Evolutionary conservation across 768 basidiomycete genomes (phyloP), one percentile per base, ranked within the genome.

Genomic region (Boletellus emodensis): DNA sequence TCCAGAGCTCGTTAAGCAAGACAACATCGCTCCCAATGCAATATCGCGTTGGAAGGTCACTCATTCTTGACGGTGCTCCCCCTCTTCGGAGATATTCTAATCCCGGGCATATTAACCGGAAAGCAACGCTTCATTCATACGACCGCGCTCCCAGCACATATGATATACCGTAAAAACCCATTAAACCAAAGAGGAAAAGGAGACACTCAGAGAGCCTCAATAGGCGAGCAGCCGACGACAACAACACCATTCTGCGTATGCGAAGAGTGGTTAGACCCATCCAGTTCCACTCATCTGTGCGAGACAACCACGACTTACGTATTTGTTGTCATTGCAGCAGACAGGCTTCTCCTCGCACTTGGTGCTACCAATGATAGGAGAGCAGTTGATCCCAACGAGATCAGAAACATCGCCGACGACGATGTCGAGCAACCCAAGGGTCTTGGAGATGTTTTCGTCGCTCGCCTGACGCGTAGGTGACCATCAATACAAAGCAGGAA

Each of bases 301-400:
- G n/a, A n/a, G n/a, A n/a, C n/a, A n/a, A n/a, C 1, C 7, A 0
- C 3, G 7, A 28, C 58, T 55, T 13, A 62, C 61, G 8, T 40
- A 54, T 3, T 12, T 20, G 6, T 62, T 51, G 2, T 38, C 43
- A 4, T 32, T 47, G 45, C 61, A 62, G 20, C 61, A 62, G 28
- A 63, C 55, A 0, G 61, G 17, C 33, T 64, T 44, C 18, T 49
- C 33, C 11, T 37, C 32, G 33, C 61, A 62, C 1, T 15, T 1
- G 1, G 48, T 33, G 10, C 48, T 56, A 7, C 49, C 61, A 0
- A 17, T 2, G 0, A 46, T 44, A 1, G 35, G 1, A 1, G 14
- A 12, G 35, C 61, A 63, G 11, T 8, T 6, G 0, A 46, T 7
- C 12, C 55, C 61, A 9, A 61, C 7, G 6, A 48, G 40, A 26